A percentile compares a stretch with the other conserved stretches of the same genome.
phyloP scores from a whole-genome alignment of 2,329 filamentous ascomycete genomes.

The Colletotrichum tamarilloi region DNA sequence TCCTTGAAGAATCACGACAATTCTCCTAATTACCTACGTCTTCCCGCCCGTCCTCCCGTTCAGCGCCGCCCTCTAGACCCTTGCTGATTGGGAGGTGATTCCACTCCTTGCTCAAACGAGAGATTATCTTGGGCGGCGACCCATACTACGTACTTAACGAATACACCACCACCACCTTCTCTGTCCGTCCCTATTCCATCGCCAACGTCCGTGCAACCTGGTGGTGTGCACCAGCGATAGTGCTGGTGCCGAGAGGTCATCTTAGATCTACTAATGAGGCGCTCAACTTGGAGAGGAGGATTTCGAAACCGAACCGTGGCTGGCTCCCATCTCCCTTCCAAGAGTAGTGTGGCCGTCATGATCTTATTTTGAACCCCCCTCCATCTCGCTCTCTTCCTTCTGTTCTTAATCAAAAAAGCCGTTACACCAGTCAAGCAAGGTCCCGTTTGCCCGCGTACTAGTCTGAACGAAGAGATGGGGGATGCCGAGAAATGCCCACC shows the following conservation, averaged over 20 bases:
- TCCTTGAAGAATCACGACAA: background rate
- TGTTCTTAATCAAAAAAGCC: background rate
- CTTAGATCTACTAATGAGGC: background rate
- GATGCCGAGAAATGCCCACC: slow-evolving; percentile 8
- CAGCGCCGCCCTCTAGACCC: no score
- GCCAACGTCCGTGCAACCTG: background rate
- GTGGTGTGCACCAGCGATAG: background rate
- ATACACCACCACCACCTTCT: background rate
- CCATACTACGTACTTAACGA: background rate
- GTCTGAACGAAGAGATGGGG: slow-evolving; percentile 19
- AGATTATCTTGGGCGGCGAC: background rate
- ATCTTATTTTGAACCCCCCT: background rate
- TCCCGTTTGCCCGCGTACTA: slow-evolving; percentile 20
- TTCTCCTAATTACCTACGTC: background rate
- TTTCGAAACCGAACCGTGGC: background rate
- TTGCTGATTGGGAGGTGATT: background rate
- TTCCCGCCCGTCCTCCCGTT: background rate
- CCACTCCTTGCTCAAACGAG: background rate
- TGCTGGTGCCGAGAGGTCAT: background rate
- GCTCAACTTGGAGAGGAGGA: background rate
- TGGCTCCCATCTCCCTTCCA: background rate
- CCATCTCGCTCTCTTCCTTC: background rate
- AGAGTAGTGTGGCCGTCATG: background rate
- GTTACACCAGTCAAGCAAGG: slow-evolving; percentile 28
- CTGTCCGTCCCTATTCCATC: background rate